Percentiles rank a stretch among this genome's conserved stretches.
These are phyloP conservation scores for Arthroderma uncinatum DNA, from an alignment of 2,329 filamentous ascomycete species.

Conservation along the genomic window DNA sequence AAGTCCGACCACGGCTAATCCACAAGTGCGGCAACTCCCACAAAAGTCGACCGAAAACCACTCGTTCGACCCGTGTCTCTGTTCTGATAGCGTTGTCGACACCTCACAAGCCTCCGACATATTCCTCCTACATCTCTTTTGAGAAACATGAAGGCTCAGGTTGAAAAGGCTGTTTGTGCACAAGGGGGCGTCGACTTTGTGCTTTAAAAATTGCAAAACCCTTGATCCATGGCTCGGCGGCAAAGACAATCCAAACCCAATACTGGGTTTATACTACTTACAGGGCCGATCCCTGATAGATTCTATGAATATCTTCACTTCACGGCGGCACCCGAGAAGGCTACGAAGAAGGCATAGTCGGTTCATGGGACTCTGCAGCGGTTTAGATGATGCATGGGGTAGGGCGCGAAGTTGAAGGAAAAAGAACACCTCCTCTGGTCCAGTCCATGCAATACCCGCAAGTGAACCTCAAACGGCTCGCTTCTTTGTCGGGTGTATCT, in stretches of 20 bases:
- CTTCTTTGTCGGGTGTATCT: not conserved
- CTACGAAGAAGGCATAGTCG: not conserved
- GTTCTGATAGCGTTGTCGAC: not conserved
- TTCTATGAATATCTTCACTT: not conserved
- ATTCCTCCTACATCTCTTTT: not conserved
- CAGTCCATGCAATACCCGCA: not conserved
- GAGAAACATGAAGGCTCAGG: not conserved
- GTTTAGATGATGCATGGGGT: not conserved
- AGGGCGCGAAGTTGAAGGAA: not conserved
- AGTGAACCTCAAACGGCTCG: not conserved
- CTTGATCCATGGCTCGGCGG: not conserved
- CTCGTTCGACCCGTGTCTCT: not conserved
- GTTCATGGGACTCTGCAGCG: not conserved
- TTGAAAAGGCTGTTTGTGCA: not conserved
- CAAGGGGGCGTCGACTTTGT: not conserved
- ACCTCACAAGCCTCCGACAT: not conserved
- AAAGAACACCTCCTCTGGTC: not conserved
- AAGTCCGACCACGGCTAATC: not conserved
- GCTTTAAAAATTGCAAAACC: not conserved
- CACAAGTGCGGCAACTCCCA: not conserved
- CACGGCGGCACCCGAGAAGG: not conserved
- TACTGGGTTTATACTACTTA: not conserved
- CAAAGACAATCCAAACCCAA: not conserved
- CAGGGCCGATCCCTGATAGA: not conserved
- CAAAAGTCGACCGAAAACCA: not conserved